Evolutionary conservation across 2,329 filamentous ascomycete genomes (phyloP).

Genomic region (Colletotrichum sp.): DNA sequence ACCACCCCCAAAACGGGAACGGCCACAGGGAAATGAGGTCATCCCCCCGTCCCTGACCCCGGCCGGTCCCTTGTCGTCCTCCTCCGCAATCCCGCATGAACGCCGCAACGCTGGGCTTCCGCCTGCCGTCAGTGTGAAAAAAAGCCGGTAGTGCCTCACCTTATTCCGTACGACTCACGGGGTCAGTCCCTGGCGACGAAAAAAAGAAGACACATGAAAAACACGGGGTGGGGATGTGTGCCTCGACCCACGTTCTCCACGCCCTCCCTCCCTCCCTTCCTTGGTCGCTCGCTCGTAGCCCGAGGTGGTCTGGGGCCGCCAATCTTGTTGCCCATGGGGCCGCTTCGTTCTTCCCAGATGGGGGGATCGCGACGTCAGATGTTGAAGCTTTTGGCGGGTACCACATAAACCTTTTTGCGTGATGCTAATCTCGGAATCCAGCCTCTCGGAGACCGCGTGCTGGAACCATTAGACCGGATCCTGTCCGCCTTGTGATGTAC

Average conservation of each 20-base stretch:
- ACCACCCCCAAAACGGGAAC: background rate
- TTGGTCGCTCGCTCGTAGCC: background rate
- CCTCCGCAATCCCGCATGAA: conserved; percentile 20
- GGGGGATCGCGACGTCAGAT: background rate
- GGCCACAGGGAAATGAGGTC: conserved; percentile 3
- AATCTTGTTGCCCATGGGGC: background rate
- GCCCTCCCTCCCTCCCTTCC: background rate
- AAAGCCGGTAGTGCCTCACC: background rate
- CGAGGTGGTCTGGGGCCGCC: background rate
- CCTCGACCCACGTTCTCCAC: background rate
- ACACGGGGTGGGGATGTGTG: background rate
- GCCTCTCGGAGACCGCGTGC: background rate
- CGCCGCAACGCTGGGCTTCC: background rate
- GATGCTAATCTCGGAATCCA: background rate
- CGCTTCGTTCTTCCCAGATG: background rate
- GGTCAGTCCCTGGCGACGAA: background rate
- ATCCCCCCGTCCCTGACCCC: conserved; percentile 12
- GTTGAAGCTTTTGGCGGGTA: background rate
- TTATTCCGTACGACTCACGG: background rate
- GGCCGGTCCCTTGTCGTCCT: background rate
- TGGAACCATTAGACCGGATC: background rate
- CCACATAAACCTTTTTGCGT: background rate
- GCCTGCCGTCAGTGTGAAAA: background rate
- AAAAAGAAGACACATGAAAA: background rate
- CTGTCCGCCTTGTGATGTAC: background rate